These are phyloP conservation scores for Drechslera avenae DNA, from an alignment of 2,329 filamentous ascomycete genomes.

Conservation along the genomic window DNA sequence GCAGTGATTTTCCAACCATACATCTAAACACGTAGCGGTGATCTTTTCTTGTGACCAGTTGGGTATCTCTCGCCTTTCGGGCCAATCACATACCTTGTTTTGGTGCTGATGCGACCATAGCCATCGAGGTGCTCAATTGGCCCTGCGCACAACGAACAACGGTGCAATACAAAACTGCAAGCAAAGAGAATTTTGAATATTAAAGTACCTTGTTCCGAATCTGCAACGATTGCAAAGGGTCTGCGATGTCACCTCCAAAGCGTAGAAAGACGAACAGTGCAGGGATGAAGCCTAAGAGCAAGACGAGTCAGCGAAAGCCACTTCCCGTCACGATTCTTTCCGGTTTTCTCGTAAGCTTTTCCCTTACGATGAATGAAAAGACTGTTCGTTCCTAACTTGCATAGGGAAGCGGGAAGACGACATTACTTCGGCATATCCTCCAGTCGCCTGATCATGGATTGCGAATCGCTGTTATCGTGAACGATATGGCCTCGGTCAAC, in stretches of 20 bases:
- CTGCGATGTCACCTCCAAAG: conserved; percentile 28
- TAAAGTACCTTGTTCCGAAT: too few species aligned
- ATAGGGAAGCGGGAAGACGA: conserved; percentile 73
- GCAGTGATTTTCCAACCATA: too few species aligned
- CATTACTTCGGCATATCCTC: conserved; percentile 71
- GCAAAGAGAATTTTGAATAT: conserved; percentile 1
- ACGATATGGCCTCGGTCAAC: conserved; percentile 68
- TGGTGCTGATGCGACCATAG: conserved; percentile 36
- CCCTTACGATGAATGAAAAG: background rate
- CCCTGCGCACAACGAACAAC: conserved; percentile 23
- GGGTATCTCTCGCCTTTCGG: background rate
- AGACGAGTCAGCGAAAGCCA: conserved; percentile 31
- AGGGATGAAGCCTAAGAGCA: conserved; percentile 12
- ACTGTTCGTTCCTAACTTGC: conserved; percentile 10
- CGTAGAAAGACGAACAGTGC: conserved; percentile 21
- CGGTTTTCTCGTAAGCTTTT: conserved; percentile 60
- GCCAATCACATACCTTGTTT: conserved; percentile 19
- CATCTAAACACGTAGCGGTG: background rate
- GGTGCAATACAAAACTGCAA: conserved; percentile 24
- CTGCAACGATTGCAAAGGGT: too few species aligned
- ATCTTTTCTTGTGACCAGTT: background rate
- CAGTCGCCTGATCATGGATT: conserved; percentile 67
- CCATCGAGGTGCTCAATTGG: conserved; percentile 44
- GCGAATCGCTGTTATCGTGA: conserved; percentile 73
- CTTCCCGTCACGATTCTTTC: conserved; percentile 66